phyloP scores from a whole-genome alignment of 2,329 filamentous ascomycete genomes.

The Penicillium nordicum region DNA sequence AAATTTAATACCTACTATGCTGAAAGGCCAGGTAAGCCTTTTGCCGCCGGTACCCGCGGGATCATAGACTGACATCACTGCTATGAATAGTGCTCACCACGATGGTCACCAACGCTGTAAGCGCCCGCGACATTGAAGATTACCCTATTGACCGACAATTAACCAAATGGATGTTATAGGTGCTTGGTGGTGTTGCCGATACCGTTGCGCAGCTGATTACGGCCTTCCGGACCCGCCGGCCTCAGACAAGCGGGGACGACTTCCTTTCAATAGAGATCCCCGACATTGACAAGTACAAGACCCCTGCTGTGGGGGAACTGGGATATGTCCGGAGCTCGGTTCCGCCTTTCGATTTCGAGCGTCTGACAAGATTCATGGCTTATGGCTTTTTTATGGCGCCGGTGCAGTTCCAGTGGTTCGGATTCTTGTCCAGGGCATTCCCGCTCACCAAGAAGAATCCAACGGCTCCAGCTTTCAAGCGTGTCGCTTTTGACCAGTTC shows the following conservation, averaged over 20 bases:
- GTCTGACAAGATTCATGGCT: constrained; percentile 90
- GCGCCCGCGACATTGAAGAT: constrained; percentile 22
- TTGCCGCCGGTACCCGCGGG: not conserved
- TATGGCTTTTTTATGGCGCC: constrained; percentile 97
- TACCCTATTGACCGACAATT: not conserved
- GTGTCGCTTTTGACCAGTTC: constrained; percentile 88
- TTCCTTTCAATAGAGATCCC: constrained; percentile 81
- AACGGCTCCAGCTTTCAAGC: constrained; percentile 76
- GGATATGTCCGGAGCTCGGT: constrained; percentile 63
- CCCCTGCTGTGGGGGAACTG: constrained; percentile 61
- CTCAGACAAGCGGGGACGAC: constrained; percentile 61
- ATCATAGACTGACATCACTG: constrained; percentile 16
- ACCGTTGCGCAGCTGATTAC: constrained; percentile 94
- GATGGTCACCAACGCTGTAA: constrained; percentile 95
- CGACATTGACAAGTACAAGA: constrained; percentile 78
- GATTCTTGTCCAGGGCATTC: constrained; percentile 75
- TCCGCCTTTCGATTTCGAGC: constrained; percentile 91
- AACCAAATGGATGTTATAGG: constrained; percentile 37
- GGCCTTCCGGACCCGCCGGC: constrained; percentile 62
- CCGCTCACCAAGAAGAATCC: constrained; percentile 76
- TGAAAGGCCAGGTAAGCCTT: constrained; percentile 69
- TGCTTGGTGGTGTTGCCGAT: constrained; percentile 92
- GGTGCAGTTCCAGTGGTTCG: constrained; percentile 93
- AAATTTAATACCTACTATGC: constrained; percentile 95
- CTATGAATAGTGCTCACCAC: constrained; percentile 74